These are phyloP conservation scores for Aplosporella prunicola DNA, from an alignment of 2,329 filamentous ascomycete species.

Conservation along the genomic window DNA sequence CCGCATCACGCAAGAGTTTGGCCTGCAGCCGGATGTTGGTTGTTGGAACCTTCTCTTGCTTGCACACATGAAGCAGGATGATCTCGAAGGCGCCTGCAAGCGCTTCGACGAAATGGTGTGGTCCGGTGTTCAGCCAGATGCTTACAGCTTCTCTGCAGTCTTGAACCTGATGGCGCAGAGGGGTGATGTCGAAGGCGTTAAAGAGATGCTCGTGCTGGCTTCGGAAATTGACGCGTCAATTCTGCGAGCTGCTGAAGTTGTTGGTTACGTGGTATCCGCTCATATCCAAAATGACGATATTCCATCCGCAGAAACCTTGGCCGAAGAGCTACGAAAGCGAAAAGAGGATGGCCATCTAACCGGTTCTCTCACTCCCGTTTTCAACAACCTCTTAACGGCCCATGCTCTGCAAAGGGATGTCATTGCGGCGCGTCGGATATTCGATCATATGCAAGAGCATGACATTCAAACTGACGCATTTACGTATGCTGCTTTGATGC, in stretches of 20 bases:
- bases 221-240: constrained; percentile 1
- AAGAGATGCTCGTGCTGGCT: constrained; percentile 56
- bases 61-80: constrained; percentile 55
- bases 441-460: constrained; percentile 45
- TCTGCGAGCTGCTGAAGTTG: constrained; percentile 1
- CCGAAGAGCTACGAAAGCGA: constrained; percentile 22
- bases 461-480: constrained; percentile 44
- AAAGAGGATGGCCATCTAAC: constrained; percentile 34
- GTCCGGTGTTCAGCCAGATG: constrained; percentile 44
- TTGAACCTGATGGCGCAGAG: constrained; percentile 61
- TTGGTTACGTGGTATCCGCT: constrained; percentile 51
- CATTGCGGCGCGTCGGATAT: constrained; percentile 43
- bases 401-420: constrained; percentile 56
- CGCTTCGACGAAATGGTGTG: constrained; percentile 54
- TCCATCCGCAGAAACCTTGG: constrained; percentile 37
- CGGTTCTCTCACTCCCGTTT: constrained; percentile 53
- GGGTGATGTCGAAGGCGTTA: constrained; percentile 63
- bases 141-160: constrained; percentile 59
- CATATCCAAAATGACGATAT: constrained; percentile 41
- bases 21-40: constrained; percentile 46
- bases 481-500: constrained; percentile 55
- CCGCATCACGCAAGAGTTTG: constrained; percentile 48
- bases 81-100: constrained; percentile 56
- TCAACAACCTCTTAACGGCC: constrained; percentile 67
- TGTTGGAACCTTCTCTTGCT: constrained; percentile 73